phyloP scores from a whole-genome alignment of 1,284 basidiomycete species.

The Puccinia triticina region DNA sequence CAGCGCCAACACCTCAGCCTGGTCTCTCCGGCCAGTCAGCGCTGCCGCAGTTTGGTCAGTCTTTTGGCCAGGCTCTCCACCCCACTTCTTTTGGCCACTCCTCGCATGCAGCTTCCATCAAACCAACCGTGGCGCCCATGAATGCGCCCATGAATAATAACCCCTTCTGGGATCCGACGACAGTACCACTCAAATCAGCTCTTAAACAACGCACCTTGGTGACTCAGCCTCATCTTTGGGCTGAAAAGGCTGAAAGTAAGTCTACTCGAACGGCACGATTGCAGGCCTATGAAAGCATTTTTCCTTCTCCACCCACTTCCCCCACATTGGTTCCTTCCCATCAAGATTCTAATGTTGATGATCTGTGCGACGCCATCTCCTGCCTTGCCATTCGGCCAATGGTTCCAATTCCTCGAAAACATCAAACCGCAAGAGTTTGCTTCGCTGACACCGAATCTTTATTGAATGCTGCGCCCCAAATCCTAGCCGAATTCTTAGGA shows the following conservation, averaged over 20 bases:
- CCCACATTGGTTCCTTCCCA: neutral
- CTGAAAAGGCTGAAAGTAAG: neutral
- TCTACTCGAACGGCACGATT: neutral
- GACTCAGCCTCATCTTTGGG: neutral
- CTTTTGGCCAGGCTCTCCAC: too few relatives aligned
- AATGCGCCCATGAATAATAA: neutral
- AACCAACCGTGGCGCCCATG: neutral
- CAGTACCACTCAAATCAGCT: neutral
- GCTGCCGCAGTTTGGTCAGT: too few relatives aligned
- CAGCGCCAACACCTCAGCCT: too few relatives aligned
- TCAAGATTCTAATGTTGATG: neutral
- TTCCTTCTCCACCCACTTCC: slow-evolving; percentile 9
- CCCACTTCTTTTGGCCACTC: too few relatives aligned
- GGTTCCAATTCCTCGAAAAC: neutral
- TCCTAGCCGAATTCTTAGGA: neutral
- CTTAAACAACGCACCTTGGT: neutral
- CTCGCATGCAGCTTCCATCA: too few relatives aligned
- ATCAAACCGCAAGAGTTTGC: neutral
- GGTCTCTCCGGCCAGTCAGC: too few relatives aligned
- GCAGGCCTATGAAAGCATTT: neutral
- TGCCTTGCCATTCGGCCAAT: neutral
- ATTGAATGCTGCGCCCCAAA: neutral
- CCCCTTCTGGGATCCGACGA: neutral
- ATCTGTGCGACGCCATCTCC: neutral
- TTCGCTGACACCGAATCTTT: neutral